Evolutionary conservation across 2,329 filamentous ascomycete genomes (phyloP).

Genomic region (Chaetomium strumarium): DNA sequence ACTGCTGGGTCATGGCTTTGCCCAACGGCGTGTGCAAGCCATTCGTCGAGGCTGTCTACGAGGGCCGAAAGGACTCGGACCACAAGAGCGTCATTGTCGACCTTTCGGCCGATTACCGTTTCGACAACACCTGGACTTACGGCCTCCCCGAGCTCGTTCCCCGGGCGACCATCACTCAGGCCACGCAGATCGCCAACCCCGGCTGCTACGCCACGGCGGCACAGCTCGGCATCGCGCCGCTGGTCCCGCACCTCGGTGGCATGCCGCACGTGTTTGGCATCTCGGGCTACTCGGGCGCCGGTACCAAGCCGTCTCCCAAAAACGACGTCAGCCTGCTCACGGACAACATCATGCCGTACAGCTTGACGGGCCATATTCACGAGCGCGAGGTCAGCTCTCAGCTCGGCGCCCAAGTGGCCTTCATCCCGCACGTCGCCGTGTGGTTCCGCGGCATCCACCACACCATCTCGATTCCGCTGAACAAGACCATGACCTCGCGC

Average conservation of each 20-base stretch:
- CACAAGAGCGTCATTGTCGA: constrained; percentile 77
- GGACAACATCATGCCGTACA: constrained; percentile 88
- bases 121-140: constrained; percentile 80
- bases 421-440: constrained; percentile 89
- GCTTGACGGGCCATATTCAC: constrained; percentile 88
- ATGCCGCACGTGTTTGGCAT: constrained; percentile 83
- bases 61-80: constrained; percentile 48
- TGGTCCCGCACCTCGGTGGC: constrained; percentile 70
- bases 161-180: constrained; percentile 67
- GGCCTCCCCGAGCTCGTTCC: constrained; percentile 81
- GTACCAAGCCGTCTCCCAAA: constrained; percentile 89
- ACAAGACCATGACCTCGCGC: constrained; percentile 78
- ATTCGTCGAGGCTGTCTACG: constrained; percentile 81
- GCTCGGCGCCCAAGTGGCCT: constrained; percentile 68
- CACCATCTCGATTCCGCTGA: constrained; percentile 84
- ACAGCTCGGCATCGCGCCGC: constrained; percentile 79
- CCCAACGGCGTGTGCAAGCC: constrained; percentile 94
- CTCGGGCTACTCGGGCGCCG: constrained; percentile 89
- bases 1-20: constrained; percentile 97
- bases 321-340: constrained; percentile 80
- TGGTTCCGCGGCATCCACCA: constrained; percentile 97
- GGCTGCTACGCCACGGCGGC: constrained; percentile 94
- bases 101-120: constrained; percentile 93
- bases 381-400: constrained; percentile 83
- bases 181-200: constrained; percentile 83